Conservation (phyloP, 371 early-diverging fungal species). For the Smittium culicis region DNA sequence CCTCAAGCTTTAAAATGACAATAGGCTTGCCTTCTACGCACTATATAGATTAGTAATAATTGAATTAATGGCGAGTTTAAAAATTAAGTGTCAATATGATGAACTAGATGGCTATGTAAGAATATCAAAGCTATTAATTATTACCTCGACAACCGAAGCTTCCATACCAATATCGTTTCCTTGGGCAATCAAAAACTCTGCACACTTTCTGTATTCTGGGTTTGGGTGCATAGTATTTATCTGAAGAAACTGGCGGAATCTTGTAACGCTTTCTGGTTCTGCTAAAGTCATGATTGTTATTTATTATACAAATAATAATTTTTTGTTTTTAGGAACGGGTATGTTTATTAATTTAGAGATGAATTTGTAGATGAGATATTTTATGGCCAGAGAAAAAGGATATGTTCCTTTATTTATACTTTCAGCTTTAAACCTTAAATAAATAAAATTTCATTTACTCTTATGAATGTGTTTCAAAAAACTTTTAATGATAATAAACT, state of each 20-base stretch:
- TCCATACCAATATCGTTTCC: slow-evolving; percentile 50
- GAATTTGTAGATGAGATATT: too few relatives aligned
- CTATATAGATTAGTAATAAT: slow-evolving; percentile 1
- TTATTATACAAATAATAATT: too few relatives aligned
- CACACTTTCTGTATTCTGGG: slow-evolving; percentile 51
- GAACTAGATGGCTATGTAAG: not conserved
- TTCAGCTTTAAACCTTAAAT: too few relatives aligned
- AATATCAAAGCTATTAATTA: not conserved
- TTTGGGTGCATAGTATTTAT: slow-evolving; percentile 65
- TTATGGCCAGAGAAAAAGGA: too few relatives aligned
- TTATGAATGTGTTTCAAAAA: too few relatives aligned
- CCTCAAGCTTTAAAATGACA: slow-evolving; percentile 49
- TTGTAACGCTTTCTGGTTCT: slow-evolving; percentile 34
- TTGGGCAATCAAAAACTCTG: slow-evolving; percentile 37
- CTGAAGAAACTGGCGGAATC: slow-evolving; percentile 58
- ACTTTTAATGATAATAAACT: too few relatives aligned
- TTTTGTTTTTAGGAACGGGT: too few relatives aligned
- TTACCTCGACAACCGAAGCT: slow-evolving; percentile 35
- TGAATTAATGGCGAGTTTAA: not conserved
- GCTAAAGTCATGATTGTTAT: not conserved
- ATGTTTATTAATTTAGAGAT: too few relatives aligned
- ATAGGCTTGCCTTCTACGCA: slow-evolving; percentile 48
- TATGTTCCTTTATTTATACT: too few relatives aligned
- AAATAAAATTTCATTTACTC: too few relatives aligned
- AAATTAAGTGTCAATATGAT: not conserved